These are phyloP conservation scores for Pterocarpus santalinus DNA, from an alignment of 306 rosid genomes.

Conservation along the genomic window DNA sequence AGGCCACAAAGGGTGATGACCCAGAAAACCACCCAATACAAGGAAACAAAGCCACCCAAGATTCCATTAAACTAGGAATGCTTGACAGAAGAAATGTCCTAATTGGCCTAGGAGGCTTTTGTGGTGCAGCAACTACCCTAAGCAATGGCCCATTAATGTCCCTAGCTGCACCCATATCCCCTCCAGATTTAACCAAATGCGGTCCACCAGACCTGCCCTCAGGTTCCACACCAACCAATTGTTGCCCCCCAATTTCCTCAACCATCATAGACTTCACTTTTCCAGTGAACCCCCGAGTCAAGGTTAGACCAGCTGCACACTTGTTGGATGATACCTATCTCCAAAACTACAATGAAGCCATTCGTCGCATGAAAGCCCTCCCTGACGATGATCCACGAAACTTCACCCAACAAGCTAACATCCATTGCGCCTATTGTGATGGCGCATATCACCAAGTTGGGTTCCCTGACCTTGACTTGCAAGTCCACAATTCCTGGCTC, in stretches of 20 bases:
- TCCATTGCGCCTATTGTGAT: slow-evolving; percentile 89
- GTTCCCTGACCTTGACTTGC: slow-evolving; percentile 70
- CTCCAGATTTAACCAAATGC: slow-evolving; percentile 58
- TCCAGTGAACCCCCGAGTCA: slow-evolving; percentile 34
- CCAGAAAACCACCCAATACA: not conserved
- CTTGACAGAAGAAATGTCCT: slow-evolving; percentile 60
- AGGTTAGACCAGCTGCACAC: slow-evolving; percentile 72
- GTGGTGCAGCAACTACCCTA: slow-evolving; percentile 49
- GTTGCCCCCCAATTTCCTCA: slow-evolving; percentile 64
- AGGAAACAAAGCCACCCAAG: no score
- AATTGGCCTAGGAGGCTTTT: slow-evolving; percentile 62
- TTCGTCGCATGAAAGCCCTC: slow-evolving; percentile 70
- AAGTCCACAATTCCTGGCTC: slow-evolving; percentile 82
- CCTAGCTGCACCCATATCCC: slow-evolving; percentile 56
- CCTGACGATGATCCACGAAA: slow-evolving; percentile 73
- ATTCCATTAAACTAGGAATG: not conserved
- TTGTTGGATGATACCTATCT: slow-evolving; percentile 54
- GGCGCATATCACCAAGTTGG: slow-evolving; percentile 76
- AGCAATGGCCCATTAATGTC: slow-evolving; percentile 42
- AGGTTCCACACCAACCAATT: slow-evolving; percentile 39
- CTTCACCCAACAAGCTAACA: slow-evolving; percentile 72
- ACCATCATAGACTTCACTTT: slow-evolving; percentile 52
- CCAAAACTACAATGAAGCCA: slow-evolving; percentile 62
- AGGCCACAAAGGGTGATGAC: slow-evolving; percentile 43
- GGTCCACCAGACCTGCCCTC: slow-evolving; percentile 55